Evolutionary conservation across 2,329 filamentous ascomycete genomes (phyloP).

Genomic region (Lecanicillium sp.): DNA sequence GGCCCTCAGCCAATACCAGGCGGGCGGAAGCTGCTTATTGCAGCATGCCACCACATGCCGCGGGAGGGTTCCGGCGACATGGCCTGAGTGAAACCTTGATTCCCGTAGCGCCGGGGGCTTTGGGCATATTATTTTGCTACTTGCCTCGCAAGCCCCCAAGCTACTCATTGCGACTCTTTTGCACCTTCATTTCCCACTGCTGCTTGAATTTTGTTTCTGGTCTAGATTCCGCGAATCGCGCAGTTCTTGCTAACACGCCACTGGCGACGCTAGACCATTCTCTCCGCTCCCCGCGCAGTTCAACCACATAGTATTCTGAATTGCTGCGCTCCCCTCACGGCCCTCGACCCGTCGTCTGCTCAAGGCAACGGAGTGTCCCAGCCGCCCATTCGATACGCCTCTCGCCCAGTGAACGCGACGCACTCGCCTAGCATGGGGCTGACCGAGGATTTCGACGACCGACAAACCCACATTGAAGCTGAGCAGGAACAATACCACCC

Average conservation of each 20-base stretch:
- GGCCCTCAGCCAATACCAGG: no score
- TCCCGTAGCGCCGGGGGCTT: no score
- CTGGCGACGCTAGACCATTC: neutral
- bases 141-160: no score
- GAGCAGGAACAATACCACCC: conserved; percentile 53
- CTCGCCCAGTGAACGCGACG: conserved; percentile 10
- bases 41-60: no score
- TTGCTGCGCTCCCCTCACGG: conserved; percentile 4
- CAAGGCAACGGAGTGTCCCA: neutral
- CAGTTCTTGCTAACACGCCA: neutral
- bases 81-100: no score
- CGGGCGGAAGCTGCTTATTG: no score
- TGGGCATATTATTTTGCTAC: no score
- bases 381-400: neutral
- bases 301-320: conserved; percentile 1
- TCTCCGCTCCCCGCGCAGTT: neutral
- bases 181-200: no score
- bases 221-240: no score
- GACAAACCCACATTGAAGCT: conserved; percentile 54
- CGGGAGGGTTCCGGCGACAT: no score
- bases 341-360: conserved; percentile 1
- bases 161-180: no score
- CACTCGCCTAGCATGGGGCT: conserved; percentile 62
- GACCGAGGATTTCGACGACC: conserved; percentile 60
- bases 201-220: no score